phyloP scores from a whole-genome alignment of 2,329 filamentous ascomycete species.

The Pseudogymnoascus sp. region DNA sequence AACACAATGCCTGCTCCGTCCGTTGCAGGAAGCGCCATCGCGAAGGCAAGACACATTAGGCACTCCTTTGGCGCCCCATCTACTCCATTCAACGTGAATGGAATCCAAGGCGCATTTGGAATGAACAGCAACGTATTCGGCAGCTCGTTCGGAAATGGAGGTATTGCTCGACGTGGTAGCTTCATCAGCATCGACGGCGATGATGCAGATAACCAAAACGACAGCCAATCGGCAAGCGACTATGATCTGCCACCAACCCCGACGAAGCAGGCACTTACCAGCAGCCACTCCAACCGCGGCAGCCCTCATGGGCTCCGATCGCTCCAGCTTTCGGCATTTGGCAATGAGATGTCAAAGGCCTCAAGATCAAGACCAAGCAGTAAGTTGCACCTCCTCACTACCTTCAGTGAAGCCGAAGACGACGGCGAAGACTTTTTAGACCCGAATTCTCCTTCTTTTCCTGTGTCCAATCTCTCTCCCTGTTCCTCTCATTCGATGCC shows the following conservation, averaged over 20 bases:
- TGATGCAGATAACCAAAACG: conserved; percentile 50
- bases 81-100: conserved; percentile 67
- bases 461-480: conserved; percentile 30
- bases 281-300: conserved; percentile 18
- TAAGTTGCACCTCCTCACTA: conserved; percentile 30
- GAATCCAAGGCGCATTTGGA: conserved; percentile 42
- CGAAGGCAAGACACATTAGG: conserved; percentile 55
- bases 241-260: conserved; percentile 85
- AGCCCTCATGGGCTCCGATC: conserved; percentile 27
- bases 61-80: conserved; percentile 73
- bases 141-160: conserved; percentile 39
- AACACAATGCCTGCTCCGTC: conserved; percentile 53
- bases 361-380: conserved; percentile 27
- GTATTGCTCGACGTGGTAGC: conserved; percentile 49
- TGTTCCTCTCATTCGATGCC: conserved; percentile 31
- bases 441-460: conserved; percentile 28
- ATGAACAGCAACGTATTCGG: conserved; percentile 56
- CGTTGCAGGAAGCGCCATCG: conserved; percentile 51
- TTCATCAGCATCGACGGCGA: conserved; percentile 76
- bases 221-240: conserved; percentile 53
- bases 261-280: conserved; percentile 58
- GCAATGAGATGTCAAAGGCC: conserved; percentile 21
- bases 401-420: conserved; percentile 23
- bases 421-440: conserved; percentile 25
- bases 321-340: conserved; percentile 23